Conservation (phyloP, 768 basidiomycete species). For the Cystofilobasidium bisporidii region DNA sequence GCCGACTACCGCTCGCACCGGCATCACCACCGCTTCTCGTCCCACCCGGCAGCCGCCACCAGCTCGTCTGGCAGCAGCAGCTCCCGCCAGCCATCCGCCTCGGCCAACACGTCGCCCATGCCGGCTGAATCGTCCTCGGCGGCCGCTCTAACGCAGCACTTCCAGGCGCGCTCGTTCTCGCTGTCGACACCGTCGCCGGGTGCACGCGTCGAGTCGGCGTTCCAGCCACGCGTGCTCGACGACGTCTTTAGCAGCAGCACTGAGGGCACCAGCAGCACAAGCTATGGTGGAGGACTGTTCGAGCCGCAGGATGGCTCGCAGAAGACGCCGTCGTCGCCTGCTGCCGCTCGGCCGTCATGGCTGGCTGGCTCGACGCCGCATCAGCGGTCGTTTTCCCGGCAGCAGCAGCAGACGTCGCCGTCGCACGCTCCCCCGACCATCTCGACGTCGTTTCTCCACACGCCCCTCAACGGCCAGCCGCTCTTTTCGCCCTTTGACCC, state of each 20-base stretch:
- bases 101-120: neutral
- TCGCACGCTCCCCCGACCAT: neutral
- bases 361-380: too few species aligned
- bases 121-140: neutral
- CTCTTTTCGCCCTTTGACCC: constrained; percentile 9
- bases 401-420: neutral
- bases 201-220: neutral
- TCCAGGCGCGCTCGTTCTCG: neutral
- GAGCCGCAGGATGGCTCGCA: neutral
- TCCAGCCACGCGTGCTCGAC: constrained; percentile 4
- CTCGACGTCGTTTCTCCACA: neutral
- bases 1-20: neutral
- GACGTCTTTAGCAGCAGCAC: neutral
- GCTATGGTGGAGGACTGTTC: too few species aligned
- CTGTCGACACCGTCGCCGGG: neutral
- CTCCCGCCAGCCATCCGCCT: neutral
- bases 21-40: neutral
- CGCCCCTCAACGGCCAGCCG: neutral
- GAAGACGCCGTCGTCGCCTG: too few species aligned
- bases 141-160: neutral
- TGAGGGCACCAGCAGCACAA: too few species aligned
- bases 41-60: neutral
- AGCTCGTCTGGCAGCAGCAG: neutral
- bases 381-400: neutral
- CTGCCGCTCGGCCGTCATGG: too few species aligned